Evolutionary conservation across 768 basidiomycete genomes (phyloP), one percentile per base, ranked within the genome.

Genomic region (Phlebiopsis gigantea): DNA sequence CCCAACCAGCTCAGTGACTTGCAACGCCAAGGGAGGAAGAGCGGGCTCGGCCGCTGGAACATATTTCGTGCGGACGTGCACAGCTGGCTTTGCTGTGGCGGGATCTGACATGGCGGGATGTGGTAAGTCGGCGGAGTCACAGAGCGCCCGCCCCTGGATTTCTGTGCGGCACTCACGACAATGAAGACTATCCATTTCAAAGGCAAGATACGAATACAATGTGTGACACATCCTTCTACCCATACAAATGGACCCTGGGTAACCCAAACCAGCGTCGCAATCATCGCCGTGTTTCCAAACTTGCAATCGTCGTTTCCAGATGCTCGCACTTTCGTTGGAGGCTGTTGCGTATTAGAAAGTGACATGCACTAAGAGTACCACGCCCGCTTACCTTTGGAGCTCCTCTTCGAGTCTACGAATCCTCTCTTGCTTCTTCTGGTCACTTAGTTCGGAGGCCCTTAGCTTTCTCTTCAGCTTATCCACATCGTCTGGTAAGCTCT

Each of bases 1-100:
- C 63, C 83, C 83, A 47, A 82, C 80, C 54, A 93, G 69, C 58
- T 72, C 72, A 45, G 84, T 90, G 58, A 87, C 73, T 60, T 89
- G 85, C 55, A 93, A 72, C 17, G 74, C 84, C 42, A 90, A 74
- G 45, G 79, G 77, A 15, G 85, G 84, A 47, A 80, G 67, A 17
- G 77, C 73, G 46, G 75, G 69, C 59, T 83, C 80, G 31, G 73
- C 69, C 6, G 84, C 71, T 26, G 76, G 66, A 57, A 87, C 62
- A 62, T 81, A 79, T 53, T 70, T 75, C 47, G 79, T 78, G 42
- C 74, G 66, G 53, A 85, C 76, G 17, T 70, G 15, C 50, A 51
- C 50, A 7, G 29, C 31, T 30, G 50, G 31, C 25, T 29, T 29
- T n/a, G 15, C 26, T 29, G 47, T n/a, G 34, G 34, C 34, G 34